Base-by-base conservation (phyloP, 1,284 basidiomycete genomes). In the Somion occarium region DNA sequence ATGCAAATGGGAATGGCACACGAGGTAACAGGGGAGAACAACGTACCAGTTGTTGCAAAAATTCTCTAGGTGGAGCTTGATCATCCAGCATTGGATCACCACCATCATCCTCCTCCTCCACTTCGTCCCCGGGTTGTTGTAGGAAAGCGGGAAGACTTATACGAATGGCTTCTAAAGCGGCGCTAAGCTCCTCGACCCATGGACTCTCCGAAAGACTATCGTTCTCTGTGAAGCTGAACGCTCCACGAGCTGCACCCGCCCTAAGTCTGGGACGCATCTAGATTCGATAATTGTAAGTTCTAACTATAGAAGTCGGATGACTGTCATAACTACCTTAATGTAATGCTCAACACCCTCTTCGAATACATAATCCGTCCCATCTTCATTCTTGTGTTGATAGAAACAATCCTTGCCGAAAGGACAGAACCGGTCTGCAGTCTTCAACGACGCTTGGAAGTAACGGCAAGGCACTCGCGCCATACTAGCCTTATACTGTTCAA, bases 321-420 rank as follows among this genome's bases (percentile, higher is more conserved):
- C 30, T 7, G 7, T 34, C 30, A 34, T 34, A 7, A 34, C 46
- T 49, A 75, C 76, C 53, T 64, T 70, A 75, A 85, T 80, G 52
- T 73, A 78, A 25, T 70, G 66, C 22, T 79, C 76, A 19, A 75
- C 75, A 3, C 84, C 83, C 30, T 77, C 66, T 22, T 63, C 58
- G 58, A 87, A 85, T 1, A 76, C 58, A 57, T 80, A 72, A 0
- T 72, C 69, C 3, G 83, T 79, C 5, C 88, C 87, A 58, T 90
- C 86, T 1, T 67, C 65, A 26, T 84, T 82, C 47, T 70, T 60
- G 60, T 90, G 87, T 58, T 79, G 74, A 61, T 88, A 90, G 62
- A 89, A 88, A 61, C 87, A 90, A 51, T 90, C 86, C 42, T 71
- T 73, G 24, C 87, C 88, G 56, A 86, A 90, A 1, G 85, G 87